Evolutionary conservation across 176 grass and related monocot species (phyloP).

Genomic region (Avena insularis): DNA sequence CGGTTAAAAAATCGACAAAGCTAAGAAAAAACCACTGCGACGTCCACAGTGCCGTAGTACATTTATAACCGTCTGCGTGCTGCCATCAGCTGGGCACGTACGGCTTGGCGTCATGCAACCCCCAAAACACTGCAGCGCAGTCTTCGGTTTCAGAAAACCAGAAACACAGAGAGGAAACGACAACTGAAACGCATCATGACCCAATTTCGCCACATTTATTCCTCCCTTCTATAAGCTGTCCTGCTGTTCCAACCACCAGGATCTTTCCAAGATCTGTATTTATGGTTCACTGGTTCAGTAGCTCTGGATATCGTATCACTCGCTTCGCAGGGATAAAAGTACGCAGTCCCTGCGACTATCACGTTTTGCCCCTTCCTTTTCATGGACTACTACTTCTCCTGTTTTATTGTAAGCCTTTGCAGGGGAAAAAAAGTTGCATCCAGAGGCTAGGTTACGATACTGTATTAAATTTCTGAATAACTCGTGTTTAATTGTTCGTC

Average conservation of each 20-base stretch:
- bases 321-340: background rate
- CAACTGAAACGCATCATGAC: constrained; percentile 45
- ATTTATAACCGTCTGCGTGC: constrained; percentile 9
- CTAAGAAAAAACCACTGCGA: background rate
- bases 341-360: constrained; percentile 1
- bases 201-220: constrained; percentile 41
- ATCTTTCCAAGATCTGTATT: background rate
- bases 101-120: constrained; percentile 22
- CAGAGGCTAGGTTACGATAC: background rate
- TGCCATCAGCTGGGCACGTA: background rate
- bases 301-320: constrained; percentile 16
- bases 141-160: constrained; percentile 46
- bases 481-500: background rate
- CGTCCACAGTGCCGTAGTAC: background rate
- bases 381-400: background rate
- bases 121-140: constrained; percentile 7
- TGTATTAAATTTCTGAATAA: background rate
- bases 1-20: too few relatives aligned
- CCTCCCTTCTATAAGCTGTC: constrained; percentile 27
- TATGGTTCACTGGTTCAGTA: background rate
- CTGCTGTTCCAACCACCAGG: background rate
- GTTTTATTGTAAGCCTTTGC: background rate
- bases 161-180: constrained; percentile 19
- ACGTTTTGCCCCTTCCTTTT: constrained; percentile 29
- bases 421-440: background rate